phyloP scores from a whole-genome alignment of 371 early-diverging fungal genomes.

The Mortierella polycephala region DNA sequence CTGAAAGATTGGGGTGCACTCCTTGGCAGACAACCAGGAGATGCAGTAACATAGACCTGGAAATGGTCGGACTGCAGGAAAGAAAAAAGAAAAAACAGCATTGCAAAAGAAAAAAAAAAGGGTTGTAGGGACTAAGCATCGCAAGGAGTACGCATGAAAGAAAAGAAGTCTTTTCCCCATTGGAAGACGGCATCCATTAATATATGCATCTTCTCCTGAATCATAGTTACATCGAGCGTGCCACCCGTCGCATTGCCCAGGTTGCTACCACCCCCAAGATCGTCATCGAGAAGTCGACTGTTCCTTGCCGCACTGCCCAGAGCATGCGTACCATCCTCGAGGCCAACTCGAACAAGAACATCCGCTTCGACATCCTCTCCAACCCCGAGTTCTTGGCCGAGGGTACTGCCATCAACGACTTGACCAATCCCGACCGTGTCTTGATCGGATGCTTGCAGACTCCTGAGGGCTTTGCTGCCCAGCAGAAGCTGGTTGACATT shows the following conservation, averaged over 20 bases:
- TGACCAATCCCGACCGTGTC: conserved; percentile 92
- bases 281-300: conserved; percentile 95
- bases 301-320: conserved; percentile 95
- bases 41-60: no score
- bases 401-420: conserved; percentile 91
- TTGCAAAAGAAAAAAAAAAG: no score
- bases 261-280: conserved; percentile 87
- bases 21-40: no score
- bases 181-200: background rate
- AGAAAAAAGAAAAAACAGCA: no score
- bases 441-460: conserved; percentile 91
- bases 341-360: conserved; percentile 77
- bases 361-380: conserved; percentile 90
- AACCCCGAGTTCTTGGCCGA: conserved; percentile 98
- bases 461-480: conserved; percentile 80
- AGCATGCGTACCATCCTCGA: conserved; percentile 89
- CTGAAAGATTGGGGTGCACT: no score
- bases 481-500: conserved; percentile 77
- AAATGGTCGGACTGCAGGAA: no score
- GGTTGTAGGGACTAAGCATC: background rate
- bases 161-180: background rate
- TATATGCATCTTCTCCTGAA: background rate
- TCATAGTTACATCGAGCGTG: conserved; percentile 82
- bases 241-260: conserved; percentile 90
- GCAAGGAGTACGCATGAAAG: background rate